These are phyloP conservation scores for Chrysanthemum seticuspe DNA, from an alignment of 129 eudicot genomes.

Conservation along the genomic window DNA sequence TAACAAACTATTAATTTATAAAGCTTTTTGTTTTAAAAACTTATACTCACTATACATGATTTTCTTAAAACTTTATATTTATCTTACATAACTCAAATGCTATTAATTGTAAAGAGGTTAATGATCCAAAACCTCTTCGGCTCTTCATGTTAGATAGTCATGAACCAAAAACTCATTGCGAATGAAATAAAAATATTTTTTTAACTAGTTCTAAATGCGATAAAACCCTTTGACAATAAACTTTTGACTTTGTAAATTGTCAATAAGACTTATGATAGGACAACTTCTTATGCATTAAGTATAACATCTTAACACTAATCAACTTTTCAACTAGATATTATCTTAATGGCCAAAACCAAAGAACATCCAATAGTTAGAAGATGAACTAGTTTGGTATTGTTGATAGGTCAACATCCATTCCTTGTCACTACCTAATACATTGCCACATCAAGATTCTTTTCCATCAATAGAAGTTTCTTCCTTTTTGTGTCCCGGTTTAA, in stretches of 20 bases:
- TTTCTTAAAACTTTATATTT: too few relatives aligned
- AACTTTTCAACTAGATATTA: constrained; percentile 13
- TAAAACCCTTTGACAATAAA: too few relatives aligned
- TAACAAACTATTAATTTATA: too few relatives aligned
- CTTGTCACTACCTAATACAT: constrained; percentile 72
- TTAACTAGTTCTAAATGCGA: too few relatives aligned
- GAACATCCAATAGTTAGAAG: constrained; percentile 39
- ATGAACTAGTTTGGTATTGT: constrained; percentile 74
- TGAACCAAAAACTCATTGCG: too few relatives aligned
- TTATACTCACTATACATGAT: too few relatives aligned
- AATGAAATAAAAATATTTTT: too few relatives aligned
- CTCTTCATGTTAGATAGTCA: too few relatives aligned
- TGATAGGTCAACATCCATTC: constrained; percentile 92
- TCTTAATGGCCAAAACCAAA: constrained; percentile 32
- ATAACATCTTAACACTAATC: constrained; percentile 16
- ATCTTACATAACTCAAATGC: too few relatives aligned
- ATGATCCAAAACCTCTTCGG: too few relatives aligned
- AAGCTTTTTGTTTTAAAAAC: too few relatives aligned
- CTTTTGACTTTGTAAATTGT: neutral
- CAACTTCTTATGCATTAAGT: neutral
- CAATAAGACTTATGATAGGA: neutral
- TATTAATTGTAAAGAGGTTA: too few relatives aligned
- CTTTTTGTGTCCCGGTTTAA: constrained; percentile 24
- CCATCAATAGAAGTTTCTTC: constrained; percentile 46
- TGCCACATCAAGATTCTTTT: constrained; percentile 75